These are phyloP conservation scores for Urochloa ruziziensis DNA, from an alignment of 176 grass and related monocot species.

Conservation along the genomic window DNA sequence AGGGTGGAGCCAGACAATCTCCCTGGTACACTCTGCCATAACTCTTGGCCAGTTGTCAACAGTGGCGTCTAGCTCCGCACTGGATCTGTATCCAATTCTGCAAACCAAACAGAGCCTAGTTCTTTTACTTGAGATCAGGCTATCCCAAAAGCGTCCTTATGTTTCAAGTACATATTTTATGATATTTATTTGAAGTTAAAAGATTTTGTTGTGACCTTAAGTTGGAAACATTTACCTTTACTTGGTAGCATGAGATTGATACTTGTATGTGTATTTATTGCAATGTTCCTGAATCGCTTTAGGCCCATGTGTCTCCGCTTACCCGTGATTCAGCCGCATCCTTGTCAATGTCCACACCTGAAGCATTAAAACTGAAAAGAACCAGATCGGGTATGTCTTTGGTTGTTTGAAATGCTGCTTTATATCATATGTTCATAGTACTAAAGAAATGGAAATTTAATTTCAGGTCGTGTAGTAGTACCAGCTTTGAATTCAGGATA, in stretches of 20 bases:
- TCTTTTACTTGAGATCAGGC: not conserved
- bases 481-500: constrained; percentile 9
- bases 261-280: constrained; percentile 22
- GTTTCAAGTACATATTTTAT: not conserved
- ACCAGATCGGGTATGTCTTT: constrained; percentile 42
- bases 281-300: constrained; percentile 1
- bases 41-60: not conserved
- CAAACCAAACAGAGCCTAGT: not conserved
- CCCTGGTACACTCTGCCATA: not conserved
- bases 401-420: not conserved
- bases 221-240: not conserved
- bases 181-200: not conserved
- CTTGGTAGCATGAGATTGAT: not conserved
- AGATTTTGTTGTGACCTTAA: not conserved
- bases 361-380: constrained; percentile 41
- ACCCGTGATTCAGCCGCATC: not conserved
- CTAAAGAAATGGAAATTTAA: not conserved
- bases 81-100: not conserved
- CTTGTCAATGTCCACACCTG: constrained; percentile 10
- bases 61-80: not conserved
- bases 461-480: constrained; percentile 42
- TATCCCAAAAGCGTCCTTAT: not conserved
- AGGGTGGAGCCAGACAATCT: not conserved
- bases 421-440: constrained; percentile 1
- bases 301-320: constrained; percentile 1